phyloP scores from a whole-genome alignment of 2,329 filamentous ascomycete species.

The Pseudogymnoascus sp. region DNA sequence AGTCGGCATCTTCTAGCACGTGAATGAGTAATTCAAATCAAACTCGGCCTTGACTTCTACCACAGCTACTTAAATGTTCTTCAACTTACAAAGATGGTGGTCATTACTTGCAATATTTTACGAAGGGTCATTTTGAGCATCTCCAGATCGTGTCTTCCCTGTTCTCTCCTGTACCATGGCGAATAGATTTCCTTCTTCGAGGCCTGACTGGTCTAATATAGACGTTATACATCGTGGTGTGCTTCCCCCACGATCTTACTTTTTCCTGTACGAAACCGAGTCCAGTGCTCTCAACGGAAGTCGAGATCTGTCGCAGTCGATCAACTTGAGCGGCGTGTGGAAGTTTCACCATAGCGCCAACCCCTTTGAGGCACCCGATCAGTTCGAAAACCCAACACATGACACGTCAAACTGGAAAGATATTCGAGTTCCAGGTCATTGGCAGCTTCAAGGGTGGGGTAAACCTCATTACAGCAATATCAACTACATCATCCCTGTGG shows the following conservation, averaged over 20 bases:
- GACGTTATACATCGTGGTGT: not conserved
- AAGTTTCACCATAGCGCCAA: slow-evolving; percentile 29
- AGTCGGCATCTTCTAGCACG: too few species aligned
- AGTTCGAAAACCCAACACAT: slow-evolving; percentile 28
- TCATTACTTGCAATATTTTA: too few species aligned
- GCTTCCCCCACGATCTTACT: not conserved
- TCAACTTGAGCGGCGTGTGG: slow-evolving; percentile 29
- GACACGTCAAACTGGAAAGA: slow-evolving; percentile 38
- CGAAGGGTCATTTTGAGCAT: too few species aligned
- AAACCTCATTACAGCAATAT: slow-evolving; percentile 46
- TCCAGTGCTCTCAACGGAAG: slow-evolving; percentile 17
- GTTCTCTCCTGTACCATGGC: not conserved
- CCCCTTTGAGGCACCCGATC: not conserved
- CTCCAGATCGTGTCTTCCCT: too few species aligned
- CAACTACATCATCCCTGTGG: slow-evolving; percentile 44
- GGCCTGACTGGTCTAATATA: not conserved
- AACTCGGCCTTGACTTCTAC: too few species aligned
- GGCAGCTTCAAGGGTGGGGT: slow-evolving; percentile 51
- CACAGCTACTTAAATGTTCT: too few species aligned
- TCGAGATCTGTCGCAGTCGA: slow-evolving; percentile 29
- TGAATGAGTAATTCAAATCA: too few species aligned
- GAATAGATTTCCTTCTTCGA: not conserved
- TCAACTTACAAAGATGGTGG: too few species aligned
- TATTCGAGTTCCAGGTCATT: slow-evolving; percentile 48
- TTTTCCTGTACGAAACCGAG: not conserved